Evolutionary conservation across 2,329 filamentous ascomycete species (phyloP).

Genomic region (Talaromyces sp.): DNA sequence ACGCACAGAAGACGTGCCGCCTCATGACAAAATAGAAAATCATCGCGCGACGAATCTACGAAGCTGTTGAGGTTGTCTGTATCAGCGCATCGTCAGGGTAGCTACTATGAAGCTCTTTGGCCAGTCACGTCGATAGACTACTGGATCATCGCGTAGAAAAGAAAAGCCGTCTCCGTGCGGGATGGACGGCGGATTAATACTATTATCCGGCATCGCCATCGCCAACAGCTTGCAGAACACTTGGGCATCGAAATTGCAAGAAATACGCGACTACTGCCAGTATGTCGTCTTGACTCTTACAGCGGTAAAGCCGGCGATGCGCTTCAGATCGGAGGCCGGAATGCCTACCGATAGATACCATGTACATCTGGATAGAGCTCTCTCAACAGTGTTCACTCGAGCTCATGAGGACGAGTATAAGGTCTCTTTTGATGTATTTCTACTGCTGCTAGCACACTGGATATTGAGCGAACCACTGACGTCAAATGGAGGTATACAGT

Average conservation of each 20-base stretch:
- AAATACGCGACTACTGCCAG: background rate
- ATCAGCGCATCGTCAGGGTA: background rate
- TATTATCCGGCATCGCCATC: constrained; percentile 13
- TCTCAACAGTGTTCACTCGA: background rate
- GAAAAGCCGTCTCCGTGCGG: constrained; percentile 22
- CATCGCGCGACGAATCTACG: constrained; percentile 13
- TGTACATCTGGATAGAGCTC: background rate
- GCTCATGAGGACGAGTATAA: background rate
- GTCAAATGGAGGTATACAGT: background rate
- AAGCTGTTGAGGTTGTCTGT: constrained; percentile 3
- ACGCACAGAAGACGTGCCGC: constrained; percentile 17
- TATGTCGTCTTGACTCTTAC: background rate
- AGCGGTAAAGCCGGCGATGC: background rate
- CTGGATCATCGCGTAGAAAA: constrained; percentile 23
- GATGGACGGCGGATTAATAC: constrained; percentile 17
- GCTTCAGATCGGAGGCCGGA: background rate
- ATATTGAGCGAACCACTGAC: background rate
- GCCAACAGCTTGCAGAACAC: background rate
- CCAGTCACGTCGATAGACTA: constrained; percentile 6
- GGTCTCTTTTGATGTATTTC: background rate
- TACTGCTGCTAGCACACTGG: background rate
- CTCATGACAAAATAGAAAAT: constrained; percentile 9
- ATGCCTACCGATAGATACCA: background rate
- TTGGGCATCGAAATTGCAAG: background rate
- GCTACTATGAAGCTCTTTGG: constrained; percentile 3